Evolutionary conservation across 2,329 filamentous ascomycete species (phyloP).

Genomic region (Bimuria novae-zelandiae): DNA sequence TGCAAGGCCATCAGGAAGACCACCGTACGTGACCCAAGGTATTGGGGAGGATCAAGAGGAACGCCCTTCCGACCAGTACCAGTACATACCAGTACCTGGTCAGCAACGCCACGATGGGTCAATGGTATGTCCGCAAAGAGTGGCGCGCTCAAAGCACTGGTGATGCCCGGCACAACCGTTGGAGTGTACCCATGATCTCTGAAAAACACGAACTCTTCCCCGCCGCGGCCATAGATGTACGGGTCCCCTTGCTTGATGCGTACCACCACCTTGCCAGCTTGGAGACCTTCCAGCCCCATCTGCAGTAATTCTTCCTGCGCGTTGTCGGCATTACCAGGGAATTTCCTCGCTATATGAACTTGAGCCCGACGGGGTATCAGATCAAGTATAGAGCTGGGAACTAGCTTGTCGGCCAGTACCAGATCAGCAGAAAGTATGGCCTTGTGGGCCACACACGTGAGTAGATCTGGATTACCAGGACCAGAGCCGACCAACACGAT

Average conservation of each 20-base stretch:
- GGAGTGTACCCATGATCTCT: constrained; percentile 69
- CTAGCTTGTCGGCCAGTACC: constrained; percentile 84
- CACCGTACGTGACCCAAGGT: constrained; percentile 75
- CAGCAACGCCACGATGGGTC: constrained; percentile 86
- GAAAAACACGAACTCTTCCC: constrained; percentile 90
- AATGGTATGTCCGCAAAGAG: constrained; percentile 86
- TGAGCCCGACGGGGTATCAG: constrained; percentile 88
- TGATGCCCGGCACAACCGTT: constrained; percentile 85
- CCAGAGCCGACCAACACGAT: constrained; percentile 92
- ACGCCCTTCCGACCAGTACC: constrained; percentile 91
- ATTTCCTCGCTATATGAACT: constrained; percentile 93
- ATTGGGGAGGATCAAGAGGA: constrained; percentile 79
- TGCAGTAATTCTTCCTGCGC: constrained; percentile 89
- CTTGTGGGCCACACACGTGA: constrained; percentile 80
- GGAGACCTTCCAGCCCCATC: constrained; percentile 71
- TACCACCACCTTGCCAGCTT: constrained; percentile 77
- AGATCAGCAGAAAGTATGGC: constrained; percentile 76
- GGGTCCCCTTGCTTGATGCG: constrained; percentile 96
- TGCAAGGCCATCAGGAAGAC: constrained; percentile 97
- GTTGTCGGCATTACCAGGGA: constrained; percentile 92
- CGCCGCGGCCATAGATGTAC: constrained; percentile 92
- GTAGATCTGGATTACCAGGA: constrained; percentile 87
- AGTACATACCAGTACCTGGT: constrained; percentile 95
- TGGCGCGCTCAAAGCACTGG: constrained; percentile 82
- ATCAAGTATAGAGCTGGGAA: constrained; percentile 81